Evolutionary conservation across 306 rosid species (phyloP), one percentile per base, ranked within the genome.

Genomic region (Trichosanthes cucumerina): DNA sequence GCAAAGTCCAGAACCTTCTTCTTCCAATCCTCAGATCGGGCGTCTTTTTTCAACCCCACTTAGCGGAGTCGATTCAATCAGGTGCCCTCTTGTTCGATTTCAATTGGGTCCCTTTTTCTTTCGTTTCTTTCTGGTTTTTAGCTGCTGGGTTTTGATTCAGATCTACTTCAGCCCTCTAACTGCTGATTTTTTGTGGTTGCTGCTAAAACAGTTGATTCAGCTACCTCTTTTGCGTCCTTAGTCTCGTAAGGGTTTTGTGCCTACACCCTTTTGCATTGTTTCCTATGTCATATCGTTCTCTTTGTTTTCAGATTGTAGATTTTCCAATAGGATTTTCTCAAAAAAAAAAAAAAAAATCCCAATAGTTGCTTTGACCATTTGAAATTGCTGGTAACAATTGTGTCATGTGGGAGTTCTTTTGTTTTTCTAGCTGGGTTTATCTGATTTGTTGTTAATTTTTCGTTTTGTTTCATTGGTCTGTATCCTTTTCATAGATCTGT

Each of bases 81-180:
- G 76, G 56, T 73, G 21, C 77, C 26, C n/a, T 43, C 4, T 70
- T 44, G 56, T 44, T 73, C 8, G 60, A 73, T 73, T 43, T 71
- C 34, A 43, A 71, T 43, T 23, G 57, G 57, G 23, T 71, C 9
- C 9, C 0, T 0, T 44, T 71, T 46, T 9, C 23, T 26, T 47
- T 47, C 77, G 59, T 13, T 73, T 47, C 5, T 46, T 47, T 47
- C n/a, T 28, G 9, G 57, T 28, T 73, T 73, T 14, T 33, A 73
- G 77, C n/a, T 73, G 2, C 15, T 73, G 26, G 60, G 59, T 73
- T 49, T n/a, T 73, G 77, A 28, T 49, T 49, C 60, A 28, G 77
- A 73, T 73, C 77, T 49, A 73, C 60, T 49, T 14, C 18, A 12
- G 5, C 73, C 44, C 16, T 73, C 7, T 28, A 13, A 70, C 56